Evolutionary conservation across 208 protist genomes (phyloP).

Genomic region (Angomonas deanei): DNA sequence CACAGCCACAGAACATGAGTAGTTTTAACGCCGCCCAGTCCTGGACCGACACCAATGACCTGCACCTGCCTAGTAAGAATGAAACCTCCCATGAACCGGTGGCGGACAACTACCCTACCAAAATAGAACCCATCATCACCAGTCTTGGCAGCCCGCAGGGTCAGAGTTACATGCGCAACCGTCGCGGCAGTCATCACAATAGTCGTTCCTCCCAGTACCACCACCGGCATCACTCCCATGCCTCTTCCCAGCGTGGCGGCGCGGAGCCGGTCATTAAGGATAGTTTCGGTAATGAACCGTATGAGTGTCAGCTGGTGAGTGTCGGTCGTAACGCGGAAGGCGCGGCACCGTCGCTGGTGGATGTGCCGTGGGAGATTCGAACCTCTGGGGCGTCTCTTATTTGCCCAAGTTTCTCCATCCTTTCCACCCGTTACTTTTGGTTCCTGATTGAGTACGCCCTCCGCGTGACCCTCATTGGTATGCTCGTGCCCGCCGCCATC

Average conservation of each 20-base stretch:
- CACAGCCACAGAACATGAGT: neutral
- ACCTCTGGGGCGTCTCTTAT: constrained; percentile 16
- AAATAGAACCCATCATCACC: neutral
- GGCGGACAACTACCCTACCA: neutral
- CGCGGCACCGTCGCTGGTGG: neutral
- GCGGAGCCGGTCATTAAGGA: constrained; percentile 3
- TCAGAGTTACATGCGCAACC: neutral
- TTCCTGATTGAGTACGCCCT: constrained; percentile 54
- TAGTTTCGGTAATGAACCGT: constrained; percentile 26
- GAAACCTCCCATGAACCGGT: too few relatives aligned
- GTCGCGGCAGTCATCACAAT: neutral
- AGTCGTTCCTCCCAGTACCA: neutral
- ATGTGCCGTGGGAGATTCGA: constrained; percentile 57
- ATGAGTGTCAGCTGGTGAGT: constrained; percentile 6
- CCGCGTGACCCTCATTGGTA: constrained; percentile 57
- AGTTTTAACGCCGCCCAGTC: neutral
- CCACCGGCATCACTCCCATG: constrained; percentile 4
- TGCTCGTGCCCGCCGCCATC: constrained; percentile 53
- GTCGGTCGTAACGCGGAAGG: neutral
- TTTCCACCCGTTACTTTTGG: constrained; percentile 61
- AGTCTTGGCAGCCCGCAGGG: neutral
- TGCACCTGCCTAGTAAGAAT: too few relatives aligned
- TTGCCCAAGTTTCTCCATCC: constrained; percentile 39
- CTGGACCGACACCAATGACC: too few relatives aligned
- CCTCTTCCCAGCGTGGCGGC: neutral